Conservation (phyloP, 352 stramenopile species). For the Phytophthora niederhauseri region DNA sequence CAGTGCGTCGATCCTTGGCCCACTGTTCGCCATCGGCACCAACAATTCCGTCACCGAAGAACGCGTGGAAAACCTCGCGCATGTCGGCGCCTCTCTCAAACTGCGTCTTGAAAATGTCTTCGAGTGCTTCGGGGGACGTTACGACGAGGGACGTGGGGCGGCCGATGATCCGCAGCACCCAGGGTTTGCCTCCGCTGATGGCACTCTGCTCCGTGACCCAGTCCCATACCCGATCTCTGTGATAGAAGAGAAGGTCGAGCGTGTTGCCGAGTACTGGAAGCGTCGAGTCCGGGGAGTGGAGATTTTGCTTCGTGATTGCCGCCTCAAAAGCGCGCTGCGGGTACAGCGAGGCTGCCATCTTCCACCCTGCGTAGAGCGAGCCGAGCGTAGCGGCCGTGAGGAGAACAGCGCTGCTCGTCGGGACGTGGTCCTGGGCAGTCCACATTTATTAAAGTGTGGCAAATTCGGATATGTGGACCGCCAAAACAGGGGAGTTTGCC, state of each 20-base stretch:
- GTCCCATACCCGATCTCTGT: constrained; percentile 52
- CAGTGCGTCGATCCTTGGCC: constrained; percentile 57
- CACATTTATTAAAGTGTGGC: neutral
- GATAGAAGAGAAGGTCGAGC: constrained; percentile 34
- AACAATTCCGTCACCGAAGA: constrained; percentile 64
- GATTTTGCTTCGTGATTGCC: constrained; percentile 5
- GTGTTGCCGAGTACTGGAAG: constrained; percentile 43
- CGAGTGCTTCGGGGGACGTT: constrained; percentile 30
- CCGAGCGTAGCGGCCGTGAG: neutral
- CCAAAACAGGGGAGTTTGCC: no score
- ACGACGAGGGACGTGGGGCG: constrained; percentile 45
- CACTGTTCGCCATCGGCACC: constrained; percentile 47
- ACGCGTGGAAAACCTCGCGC: constrained; percentile 29
- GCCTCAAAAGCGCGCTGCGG: neutral
- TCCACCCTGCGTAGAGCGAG: constrained; percentile 7
- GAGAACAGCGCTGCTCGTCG: neutral
- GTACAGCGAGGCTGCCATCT: neutral
- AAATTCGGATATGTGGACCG: no score
- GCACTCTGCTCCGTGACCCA: constrained; percentile 59
- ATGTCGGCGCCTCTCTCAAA: constrained; percentile 46
- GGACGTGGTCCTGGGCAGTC: neutral
- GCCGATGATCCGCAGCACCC: constrained; percentile 46
- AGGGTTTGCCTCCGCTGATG: constrained; percentile 37
- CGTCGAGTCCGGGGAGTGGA: constrained; percentile 28
- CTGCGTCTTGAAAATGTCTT: constrained; percentile 41